These are phyloP conservation scores for Arachis stenosperma DNA, from an alignment of 306 rosid genomes.

Conservation along the genomic window DNA sequence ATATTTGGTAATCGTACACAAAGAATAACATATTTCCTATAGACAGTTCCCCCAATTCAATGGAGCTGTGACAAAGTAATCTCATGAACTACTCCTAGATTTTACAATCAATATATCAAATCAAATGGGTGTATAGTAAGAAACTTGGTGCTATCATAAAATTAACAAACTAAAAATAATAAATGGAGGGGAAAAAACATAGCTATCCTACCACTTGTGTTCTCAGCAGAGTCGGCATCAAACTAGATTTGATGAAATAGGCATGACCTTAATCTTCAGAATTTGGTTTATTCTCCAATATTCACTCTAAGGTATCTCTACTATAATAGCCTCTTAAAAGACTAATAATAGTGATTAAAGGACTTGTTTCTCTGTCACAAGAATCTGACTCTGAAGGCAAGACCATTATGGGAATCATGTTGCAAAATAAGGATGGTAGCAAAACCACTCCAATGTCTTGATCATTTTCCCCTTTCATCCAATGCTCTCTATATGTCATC, in stretches of 20 bases:
- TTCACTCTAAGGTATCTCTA: constrained; percentile 56
- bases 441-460: constrained; percentile 46
- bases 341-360: constrained; percentile 58
- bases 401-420: constrained; percentile 45
- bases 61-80: constrained; percentile 70
- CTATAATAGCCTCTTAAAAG: constrained; percentile 53
- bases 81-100: constrained; percentile 76
- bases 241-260: constrained; percentile 56
- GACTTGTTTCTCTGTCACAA: constrained; percentile 69
- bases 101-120: constrained; percentile 59
- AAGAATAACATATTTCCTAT: constrained; percentile 71
- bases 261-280: constrained; percentile 49
- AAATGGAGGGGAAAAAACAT: constrained; percentile 43
- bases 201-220: constrained; percentile 58
- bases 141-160: constrained; percentile 67
- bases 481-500: constrained; percentile 54
- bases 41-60: constrained; percentile 64
- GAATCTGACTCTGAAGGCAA: constrained; percentile 62
- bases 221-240: constrained; percentile 57
- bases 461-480: constrained; percentile 51
- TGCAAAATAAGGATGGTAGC: constrained; percentile 55
- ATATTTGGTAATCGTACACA: constrained; percentile 71
- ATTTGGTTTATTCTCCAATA: constrained; percentile 61
- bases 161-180: constrained; percentile 54
- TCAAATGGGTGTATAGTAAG: constrained; percentile 44